Evolutionary conservation across 1,284 basidiomycete genomes (phyloP).

Genomic region (Cryptococcus jaspeensis): DNA sequence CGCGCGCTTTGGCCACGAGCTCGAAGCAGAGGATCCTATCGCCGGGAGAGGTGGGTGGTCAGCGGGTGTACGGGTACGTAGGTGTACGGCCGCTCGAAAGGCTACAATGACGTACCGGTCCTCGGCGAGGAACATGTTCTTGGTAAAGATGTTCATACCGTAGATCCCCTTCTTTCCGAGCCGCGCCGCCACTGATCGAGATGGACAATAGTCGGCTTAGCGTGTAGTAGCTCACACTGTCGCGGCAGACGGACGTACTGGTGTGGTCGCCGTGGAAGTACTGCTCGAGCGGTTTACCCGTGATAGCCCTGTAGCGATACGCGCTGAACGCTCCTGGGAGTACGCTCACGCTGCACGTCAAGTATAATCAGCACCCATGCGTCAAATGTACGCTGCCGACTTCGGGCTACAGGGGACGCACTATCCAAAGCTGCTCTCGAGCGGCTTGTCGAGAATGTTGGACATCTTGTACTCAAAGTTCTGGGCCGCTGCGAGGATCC

Average conservation of each 20-base stretch:
- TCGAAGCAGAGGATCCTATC: slow-evolving; percentile 86
- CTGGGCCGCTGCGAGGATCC: slow-evolving; percentile 88
- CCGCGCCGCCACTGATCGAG: slow-evolving; percentile 71
- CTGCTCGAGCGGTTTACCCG: slow-evolving; percentile 88
- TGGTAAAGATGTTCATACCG: slow-evolving; percentile 96
- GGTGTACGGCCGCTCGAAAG: no score
- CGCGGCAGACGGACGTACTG: slow-evolving; percentile 40
- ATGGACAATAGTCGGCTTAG: no score
- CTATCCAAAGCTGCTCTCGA: slow-evolving; percentile 94
- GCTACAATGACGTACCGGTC: slow-evolving; percentile 59
- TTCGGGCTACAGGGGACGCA: neutral
- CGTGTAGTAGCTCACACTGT: no score
- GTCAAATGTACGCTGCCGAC: neutral
- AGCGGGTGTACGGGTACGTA: neutral
- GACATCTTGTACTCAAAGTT: slow-evolving; percentile 99
- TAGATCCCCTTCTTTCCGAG: slow-evolving; percentile 92
- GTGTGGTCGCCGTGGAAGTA: slow-evolving; percentile 99
- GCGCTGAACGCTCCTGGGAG: slow-evolving; percentile 96
- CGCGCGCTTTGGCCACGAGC: slow-evolving; percentile 83
- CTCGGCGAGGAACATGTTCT: slow-evolving; percentile 81
- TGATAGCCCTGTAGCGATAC: slow-evolving; percentile 87
- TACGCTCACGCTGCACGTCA: slow-evolving; percentile 65
- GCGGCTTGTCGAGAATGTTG: slow-evolving; percentile 82
- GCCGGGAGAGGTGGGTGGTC: neutral
- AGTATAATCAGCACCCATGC: no score